Evolutionary conservation across 257 asterid species (phyloP), one percentile per base, ranked within the genome.

Genomic region (Nyctanthes arbortristis): DNA sequence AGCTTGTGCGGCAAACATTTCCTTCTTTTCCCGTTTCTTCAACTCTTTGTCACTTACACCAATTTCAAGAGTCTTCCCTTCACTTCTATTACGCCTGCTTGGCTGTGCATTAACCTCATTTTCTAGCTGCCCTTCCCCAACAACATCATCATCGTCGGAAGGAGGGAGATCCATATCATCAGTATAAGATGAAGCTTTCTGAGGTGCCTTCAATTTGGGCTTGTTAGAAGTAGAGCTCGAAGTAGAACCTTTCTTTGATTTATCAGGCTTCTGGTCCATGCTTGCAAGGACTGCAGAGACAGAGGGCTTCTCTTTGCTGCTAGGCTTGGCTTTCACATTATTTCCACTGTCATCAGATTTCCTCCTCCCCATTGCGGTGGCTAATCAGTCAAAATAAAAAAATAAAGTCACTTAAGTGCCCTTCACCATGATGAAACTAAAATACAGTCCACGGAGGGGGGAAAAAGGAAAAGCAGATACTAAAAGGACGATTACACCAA

Each of bases 21-120:
- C 87, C 80, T 84, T 84, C 82, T 84, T 80, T 72, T 81, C 95
- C 9, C 95, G 84, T 69, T 85, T 85, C 83, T 75, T 86, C 64
- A 77, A 47, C 76, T 82, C 88, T 74, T 88, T 88, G 7, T 75
- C 74, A 56, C 75, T 80, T 27, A 80, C n/a, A 16, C 78, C 57
- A 9, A 79, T 73, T 2, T 82, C 90, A 27, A 85, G 84, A 36
- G 87, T 55, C 66, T 52, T 79, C 10, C 76, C 45, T 70, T 67
- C 61, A 63, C 57, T 80, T 67, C 81, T 83, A 54, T 35, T 57
- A 63, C 43, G 77, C 28, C 87, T 63, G 22, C 72, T 63, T 3
- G 76, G 66, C 58, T 61, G 71, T 24, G 67, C 37, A 27, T 70
- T 58, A 65, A 58, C 66, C 65, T 71, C 84, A 0, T 36, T 66